Evolutionary conservation across 2,329 filamentous ascomycete genomes (phyloP).

Genomic region (Bipolaris cookei): DNA sequence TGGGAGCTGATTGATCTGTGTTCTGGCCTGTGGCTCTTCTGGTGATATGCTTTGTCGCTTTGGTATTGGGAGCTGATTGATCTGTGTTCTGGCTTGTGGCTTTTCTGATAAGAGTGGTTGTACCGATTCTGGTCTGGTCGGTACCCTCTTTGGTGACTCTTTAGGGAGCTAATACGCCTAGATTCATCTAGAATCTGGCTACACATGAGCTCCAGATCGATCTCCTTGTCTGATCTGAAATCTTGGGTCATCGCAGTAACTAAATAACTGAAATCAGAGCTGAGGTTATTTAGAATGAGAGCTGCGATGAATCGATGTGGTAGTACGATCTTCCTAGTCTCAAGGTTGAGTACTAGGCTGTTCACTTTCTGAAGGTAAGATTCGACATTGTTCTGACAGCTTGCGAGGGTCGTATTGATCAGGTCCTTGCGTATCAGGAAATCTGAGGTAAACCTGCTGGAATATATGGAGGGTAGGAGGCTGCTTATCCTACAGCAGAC

Average conservation of each 20-base stretch:
- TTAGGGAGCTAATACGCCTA: neutral
- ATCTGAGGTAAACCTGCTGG: neutral
- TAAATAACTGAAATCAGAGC: neutral
- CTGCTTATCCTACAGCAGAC: too few relatives aligned
- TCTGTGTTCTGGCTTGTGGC: neutral
- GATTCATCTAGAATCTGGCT: neutral
- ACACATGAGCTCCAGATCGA: neutral
- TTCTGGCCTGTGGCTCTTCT: neutral
- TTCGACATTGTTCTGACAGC: neutral
- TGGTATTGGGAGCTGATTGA: too few relatives aligned
- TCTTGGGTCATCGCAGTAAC: neutral
- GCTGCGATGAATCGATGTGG: neutral
- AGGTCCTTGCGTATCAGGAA: neutral
- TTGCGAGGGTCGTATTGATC: too few relatives aligned
- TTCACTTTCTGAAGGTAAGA: neutral
- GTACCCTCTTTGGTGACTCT: too few relatives aligned
- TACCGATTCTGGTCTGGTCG: too few relatives aligned
- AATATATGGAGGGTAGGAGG: too few relatives aligned
- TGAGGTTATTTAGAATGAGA: neutral
- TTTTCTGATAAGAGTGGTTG: neutral
- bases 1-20: too few relatives aligned
- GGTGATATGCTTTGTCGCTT: too few relatives aligned
- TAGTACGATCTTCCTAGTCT: neutral
- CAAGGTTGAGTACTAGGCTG: neutral
- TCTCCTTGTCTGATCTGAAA: neutral